phyloP scores from a whole-genome alignment of 2,329 filamentous ascomycete species.

The Cladorrhinum sp. region DNA sequence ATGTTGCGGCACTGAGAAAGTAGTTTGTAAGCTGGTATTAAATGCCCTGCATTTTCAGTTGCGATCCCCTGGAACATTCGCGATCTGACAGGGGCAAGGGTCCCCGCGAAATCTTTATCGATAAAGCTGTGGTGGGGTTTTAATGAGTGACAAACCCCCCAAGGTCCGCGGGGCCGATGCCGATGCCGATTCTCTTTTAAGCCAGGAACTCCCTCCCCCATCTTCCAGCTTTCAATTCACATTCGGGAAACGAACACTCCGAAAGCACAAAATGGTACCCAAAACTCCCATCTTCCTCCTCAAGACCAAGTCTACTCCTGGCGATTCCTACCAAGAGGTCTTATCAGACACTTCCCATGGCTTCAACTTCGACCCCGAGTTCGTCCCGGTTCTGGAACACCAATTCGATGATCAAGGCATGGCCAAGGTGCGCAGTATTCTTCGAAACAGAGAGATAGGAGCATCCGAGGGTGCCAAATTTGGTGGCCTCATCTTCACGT shows the following conservation, averaged over 20 bases:
- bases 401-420: constrained; percentile 60
- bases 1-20: not conserved
- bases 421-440: constrained; percentile 47
- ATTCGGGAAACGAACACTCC: not conserved
- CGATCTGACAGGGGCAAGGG: constrained; percentile 7
- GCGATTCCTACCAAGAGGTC: constrained; percentile 69
- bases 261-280: constrained; percentile 9
- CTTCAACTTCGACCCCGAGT: constrained; percentile 58
- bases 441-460: constrained; percentile 45
- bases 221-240: not conserved
- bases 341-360: constrained; percentile 49
- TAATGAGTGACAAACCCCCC: not conserved
- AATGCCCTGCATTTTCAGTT: not conserved
- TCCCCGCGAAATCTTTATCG: constrained; percentile 28
- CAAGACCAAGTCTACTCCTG: constrained; percentile 72
- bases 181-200: not conserved
- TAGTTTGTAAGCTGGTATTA: not conserved
- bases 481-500: constrained; percentile 80
- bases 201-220: not conserved
- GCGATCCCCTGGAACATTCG: not conserved
- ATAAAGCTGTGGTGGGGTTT: constrained; percentile 27
- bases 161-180: not conserved
- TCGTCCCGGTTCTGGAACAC: constrained; percentile 76
- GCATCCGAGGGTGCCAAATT: constrained; percentile 45
- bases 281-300: constrained; percentile 65